Evolutionary conservation across 495 filamentous ascomycete species (phyloP).

Genomic region (Annulohypoxylon nitens): DNA sequence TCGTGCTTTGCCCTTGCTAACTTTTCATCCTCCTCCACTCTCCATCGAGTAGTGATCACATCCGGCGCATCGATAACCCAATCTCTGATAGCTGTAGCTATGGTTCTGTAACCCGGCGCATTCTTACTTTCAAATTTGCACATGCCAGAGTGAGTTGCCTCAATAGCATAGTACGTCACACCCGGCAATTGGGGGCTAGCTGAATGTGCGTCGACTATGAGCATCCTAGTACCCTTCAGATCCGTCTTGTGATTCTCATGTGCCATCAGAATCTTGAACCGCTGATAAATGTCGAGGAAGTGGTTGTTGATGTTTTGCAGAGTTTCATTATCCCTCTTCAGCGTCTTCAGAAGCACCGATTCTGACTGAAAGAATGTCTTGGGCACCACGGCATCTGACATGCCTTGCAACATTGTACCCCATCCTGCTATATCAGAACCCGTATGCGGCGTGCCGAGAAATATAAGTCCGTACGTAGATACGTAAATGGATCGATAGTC

Average conservation of each 20-base stretch:
- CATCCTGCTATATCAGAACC: constrained; percentile 83
- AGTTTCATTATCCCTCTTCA: constrained; percentile 83
- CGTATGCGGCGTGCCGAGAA: constrained; percentile 88
- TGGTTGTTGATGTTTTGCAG: constrained; percentile 83
- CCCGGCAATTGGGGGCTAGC: constrained; percentile 81
- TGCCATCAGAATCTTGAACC: constrained; percentile 76
- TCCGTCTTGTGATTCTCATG: constrained; percentile 79
- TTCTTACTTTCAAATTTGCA: constrained; percentile 83
- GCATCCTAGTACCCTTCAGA: constrained; percentile 68
- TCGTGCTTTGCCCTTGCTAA: constrained; percentile 57
- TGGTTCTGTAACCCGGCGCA: constrained; percentile 79
- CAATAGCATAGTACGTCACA: constrained; percentile 81
- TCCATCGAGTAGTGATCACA: constrained; percentile 72
- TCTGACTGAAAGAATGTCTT: constrained; percentile 79
- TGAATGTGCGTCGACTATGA: constrained; percentile 80
- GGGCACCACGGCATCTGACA: constrained; percentile 77
- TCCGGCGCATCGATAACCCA: constrained; percentile 73
- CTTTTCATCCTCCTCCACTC: constrained; percentile 70
- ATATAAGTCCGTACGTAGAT: constrained; percentile 86
- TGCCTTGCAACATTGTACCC: constrained; percentile 79
- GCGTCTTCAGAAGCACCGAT: constrained; percentile 74
- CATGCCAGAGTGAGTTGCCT: constrained; percentile 88
- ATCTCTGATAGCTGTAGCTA: constrained; percentile 77
- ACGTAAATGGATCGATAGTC: constrained; percentile 83
- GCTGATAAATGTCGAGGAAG: constrained; percentile 78